Percentiles rank a stretch among this genome's conserved stretches.
Evolutionary conservation across 2,329 filamentous ascomycete genomes (phyloP).

Genomic region (Colletotrichum filicis): DNA sequence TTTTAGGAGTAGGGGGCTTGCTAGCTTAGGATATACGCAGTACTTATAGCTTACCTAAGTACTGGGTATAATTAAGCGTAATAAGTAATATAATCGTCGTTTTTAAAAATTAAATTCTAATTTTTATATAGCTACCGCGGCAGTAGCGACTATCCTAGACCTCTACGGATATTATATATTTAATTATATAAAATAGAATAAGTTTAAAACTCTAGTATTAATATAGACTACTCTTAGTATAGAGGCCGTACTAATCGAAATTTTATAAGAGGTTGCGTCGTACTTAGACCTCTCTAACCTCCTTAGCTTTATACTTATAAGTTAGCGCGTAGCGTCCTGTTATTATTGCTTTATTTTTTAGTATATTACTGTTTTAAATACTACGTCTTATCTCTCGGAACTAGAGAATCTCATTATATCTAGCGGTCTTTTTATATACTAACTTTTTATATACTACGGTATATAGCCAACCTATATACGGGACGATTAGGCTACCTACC

Average conservation of each 20-base stretch:
- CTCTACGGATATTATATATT: too few species aligned
- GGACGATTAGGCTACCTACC: background rate
- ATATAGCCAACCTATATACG: background rate
- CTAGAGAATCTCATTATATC: background rate
- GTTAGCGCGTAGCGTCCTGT: background rate
- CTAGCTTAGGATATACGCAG: too few species aligned
- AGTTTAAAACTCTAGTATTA: too few species aligned
- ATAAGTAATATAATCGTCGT: too few species aligned
- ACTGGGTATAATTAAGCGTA: too few species aligned
- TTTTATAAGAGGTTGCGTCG: background rate
- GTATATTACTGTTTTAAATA: background rate
- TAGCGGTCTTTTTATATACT: background rate
- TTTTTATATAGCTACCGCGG: too few species aligned
- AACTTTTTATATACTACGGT: background rate
- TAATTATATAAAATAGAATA: too few species aligned
- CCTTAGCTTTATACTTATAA: background rate
- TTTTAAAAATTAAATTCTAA: too few species aligned
- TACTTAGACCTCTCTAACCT: background rate
- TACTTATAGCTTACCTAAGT: too few species aligned
- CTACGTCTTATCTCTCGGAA: background rate
- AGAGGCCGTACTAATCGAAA: background rate
- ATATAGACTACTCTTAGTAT: background rate
- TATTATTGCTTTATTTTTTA: background rate
- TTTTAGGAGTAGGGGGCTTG: too few species aligned
- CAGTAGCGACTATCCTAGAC: too few species aligned